These are phyloP conservation scores for Penicillium hordei DNA, from an alignment of 2,329 filamentous ascomycete species.

Conservation along the genomic window DNA sequence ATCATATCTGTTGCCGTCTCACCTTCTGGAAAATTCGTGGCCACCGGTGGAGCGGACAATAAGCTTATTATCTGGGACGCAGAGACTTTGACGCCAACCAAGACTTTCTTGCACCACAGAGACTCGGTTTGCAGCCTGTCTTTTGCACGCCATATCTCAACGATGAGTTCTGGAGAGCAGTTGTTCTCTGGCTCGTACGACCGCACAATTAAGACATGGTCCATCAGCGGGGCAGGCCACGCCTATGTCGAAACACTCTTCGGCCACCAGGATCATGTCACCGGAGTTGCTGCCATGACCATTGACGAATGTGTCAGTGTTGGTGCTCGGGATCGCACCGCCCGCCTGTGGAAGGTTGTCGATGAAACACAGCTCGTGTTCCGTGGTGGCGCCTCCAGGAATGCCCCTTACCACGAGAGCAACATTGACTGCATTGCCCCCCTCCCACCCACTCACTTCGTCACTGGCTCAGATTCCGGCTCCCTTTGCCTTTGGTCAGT, in stretches of 20 bases:
- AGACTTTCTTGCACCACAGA: slow-evolving; percentile 87
- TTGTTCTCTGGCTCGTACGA: slow-evolving; percentile 89
- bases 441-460: slow-evolving; percentile 85
- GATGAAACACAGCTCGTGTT: slow-evolving; percentile 97
- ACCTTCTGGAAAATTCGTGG: slow-evolving; percentile 84
- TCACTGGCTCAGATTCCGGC: slow-evolving; percentile 92
- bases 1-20: slow-evolving; percentile 86
- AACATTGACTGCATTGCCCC: slow-evolving; percentile 91
- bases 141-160: slow-evolving; percentile 73
- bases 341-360: slow-evolving; percentile 90
- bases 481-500: slow-evolving; percentile 82
- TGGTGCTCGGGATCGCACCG: slow-evolving; percentile 85
- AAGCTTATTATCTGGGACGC: slow-evolving; percentile 88
- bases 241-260: slow-evolving; percentile 96
- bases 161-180: slow-evolving; percentile 65
- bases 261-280: slow-evolving; percentile 88
- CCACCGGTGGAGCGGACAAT: slow-evolving; percentile 82
- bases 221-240: slow-evolving; percentile 70
- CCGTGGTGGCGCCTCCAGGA: slow-evolving; percentile 65
- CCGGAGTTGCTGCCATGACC: slow-evolving; percentile 77
- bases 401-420: slow-evolving; percentile 64
- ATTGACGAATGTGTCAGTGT: slow-evolving; percentile 90
- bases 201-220: slow-evolving; percentile 94
- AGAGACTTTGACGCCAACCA: slow-evolving; percentile 71
- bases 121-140: slow-evolving; percentile 81